phyloP scores from a whole-genome alignment of 768 basidiomycete genomes.

The Suillus subluteus region DNA sequence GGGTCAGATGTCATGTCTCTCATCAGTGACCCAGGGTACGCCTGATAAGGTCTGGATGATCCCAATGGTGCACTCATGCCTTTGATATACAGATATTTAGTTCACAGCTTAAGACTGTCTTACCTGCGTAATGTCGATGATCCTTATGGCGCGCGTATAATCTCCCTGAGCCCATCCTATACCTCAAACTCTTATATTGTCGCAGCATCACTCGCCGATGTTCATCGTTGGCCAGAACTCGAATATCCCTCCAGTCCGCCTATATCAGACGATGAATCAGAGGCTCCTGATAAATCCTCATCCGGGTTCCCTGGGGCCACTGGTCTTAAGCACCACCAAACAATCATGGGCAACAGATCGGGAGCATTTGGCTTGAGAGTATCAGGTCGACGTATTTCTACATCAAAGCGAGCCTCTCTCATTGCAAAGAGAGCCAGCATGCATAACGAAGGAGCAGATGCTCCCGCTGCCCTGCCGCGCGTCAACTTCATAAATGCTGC shows the following conservation, averaged over 20 bases:
- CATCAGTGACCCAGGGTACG: constrained; percentile 66
- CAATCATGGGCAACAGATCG: constrained; percentile 77
- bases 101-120: constrained; percentile 82
- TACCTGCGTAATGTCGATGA: constrained; percentile 91
- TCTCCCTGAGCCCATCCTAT: constrained; percentile 79
- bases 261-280: constrained; percentile 70
- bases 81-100: constrained; percentile 55
- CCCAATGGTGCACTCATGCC: constrained; percentile 7
- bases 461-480: constrained; percentile 18
- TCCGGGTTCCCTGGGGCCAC: constrained; percentile 52
- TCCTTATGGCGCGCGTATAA: constrained; percentile 78
- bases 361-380: constrained; percentile 82
- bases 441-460: constrained; percentile 16
- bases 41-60: constrained; percentile 7
- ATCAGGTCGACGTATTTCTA: constrained; percentile 59
- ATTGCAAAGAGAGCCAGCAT: constrained; percentile 11
- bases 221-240: constrained; percentile 85
- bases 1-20: constrained; percentile 49
- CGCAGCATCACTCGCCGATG: constrained; percentile 78
- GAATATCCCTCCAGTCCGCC: constrained; percentile 69
- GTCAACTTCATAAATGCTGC: constrained; percentile 11
- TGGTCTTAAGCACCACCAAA: constrained; percentile 80
- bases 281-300: constrained; percentile 37
- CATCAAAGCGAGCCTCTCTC: constrained; percentile 51
- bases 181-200: constrained; percentile 82